These are phyloP conservation scores for Salix dunnii DNA, from an alignment of 345 rosid genomes.

Conservation along the genomic window DNA sequence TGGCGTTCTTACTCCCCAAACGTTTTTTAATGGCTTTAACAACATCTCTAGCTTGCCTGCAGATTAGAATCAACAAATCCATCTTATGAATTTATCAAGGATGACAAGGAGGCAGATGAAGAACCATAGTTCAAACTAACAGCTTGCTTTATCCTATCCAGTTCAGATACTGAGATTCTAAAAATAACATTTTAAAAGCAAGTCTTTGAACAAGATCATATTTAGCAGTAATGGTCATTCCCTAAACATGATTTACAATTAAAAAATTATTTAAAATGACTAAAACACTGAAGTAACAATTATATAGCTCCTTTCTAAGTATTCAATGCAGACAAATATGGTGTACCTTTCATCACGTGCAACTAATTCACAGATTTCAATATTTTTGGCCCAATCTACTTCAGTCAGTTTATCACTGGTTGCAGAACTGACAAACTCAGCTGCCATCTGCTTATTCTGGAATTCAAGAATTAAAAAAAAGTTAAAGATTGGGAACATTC, in stretches of 20 bases:
- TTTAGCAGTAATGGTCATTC: neutral
- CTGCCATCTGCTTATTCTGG: conserved; percentile 50
- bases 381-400: conserved; percentile 85
- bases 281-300: neutral
- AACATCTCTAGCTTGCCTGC: conserved; percentile 80
- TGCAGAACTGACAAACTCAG: conserved; percentile 82
- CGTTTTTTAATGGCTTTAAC: conserved; percentile 88
- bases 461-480: neutral
- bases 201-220: neutral
- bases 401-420: conserved; percentile 84
- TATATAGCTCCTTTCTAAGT: neutral
- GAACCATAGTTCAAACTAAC: neutral
- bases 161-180: neutral
- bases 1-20: conserved; percentile 63
- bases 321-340: neutral
- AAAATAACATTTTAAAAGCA: neutral
- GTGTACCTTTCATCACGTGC: conserved; percentile 69
- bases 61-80: conserved; percentile 10
- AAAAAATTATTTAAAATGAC: neutral
- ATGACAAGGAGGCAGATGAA: neutral
- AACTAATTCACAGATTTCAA: conserved; percentile 84
- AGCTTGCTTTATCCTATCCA: neutral
- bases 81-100: neutral
- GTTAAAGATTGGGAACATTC: neutral
- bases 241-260: neutral